Evolutionary conservation across 352 stramenopile genomes (phyloP), one percentile per base, ranked within the genome.

Genomic region (Nothophytophthora sp.): DNA sequence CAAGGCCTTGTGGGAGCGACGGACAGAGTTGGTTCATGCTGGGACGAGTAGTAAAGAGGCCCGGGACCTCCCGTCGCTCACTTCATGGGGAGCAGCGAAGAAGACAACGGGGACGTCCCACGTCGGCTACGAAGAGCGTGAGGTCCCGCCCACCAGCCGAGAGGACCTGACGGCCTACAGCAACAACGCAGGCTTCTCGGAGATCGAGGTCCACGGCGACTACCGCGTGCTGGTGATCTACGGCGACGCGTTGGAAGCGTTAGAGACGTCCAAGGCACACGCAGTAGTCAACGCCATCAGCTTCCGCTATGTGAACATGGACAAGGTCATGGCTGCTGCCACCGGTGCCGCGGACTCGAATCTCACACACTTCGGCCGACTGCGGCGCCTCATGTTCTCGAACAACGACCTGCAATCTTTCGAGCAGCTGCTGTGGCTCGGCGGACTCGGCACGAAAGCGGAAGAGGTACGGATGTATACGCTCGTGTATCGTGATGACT

Each of bases 131-230:
- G 63, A 82, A 11, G 70, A 75, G 24, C 52, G 46, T 20, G 67
- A 88, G 20, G 37, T 58, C 9, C 58, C 55, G n/a, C 76, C 80
- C 0, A 70, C 52, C 5, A 73, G 45, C 27, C 60, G 75, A 4
- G 80, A 90, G 23, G 76, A 90, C 12, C n/a, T 42, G 11, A 72
- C 49, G 0, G 46, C 81, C 7, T 43, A 78, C 63, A 81, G 60
- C 32, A 86, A 81, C 55, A 73, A 76, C 33, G 56, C 67, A 2
- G 77, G 82, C 0, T 90, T 85, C 39, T 88, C 80, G 3, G 78
- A 91, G 38, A 67, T 92, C 38, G 80, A 92, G 38, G 71, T 92
- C 1, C 71, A 80, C 23, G 72, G 74, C 5, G 78, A 91, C n/a
- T 81, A 75, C 18, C 75, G 79, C 12, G 73, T 88, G 16, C 54